Conservation (phyloP, 1,284 basidiomycete genomes). For the Heterobasidion annosum region DNA sequence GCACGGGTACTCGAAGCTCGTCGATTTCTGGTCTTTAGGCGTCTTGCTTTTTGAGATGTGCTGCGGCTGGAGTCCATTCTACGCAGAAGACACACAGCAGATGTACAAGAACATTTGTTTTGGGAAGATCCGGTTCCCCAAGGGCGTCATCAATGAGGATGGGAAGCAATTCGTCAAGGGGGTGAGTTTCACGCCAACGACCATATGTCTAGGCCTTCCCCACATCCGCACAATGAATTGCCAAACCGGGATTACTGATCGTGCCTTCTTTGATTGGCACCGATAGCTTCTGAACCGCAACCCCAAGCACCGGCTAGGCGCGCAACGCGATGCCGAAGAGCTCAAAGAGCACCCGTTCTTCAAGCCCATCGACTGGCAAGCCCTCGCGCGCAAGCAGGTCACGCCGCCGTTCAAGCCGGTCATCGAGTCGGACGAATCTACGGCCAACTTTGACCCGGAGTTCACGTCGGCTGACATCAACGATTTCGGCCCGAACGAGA, state of each 20-base stretch:
- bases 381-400: slow-evolving; percentile 82
- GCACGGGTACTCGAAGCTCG: slow-evolving; percentile 96
- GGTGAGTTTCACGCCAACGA: slow-evolving; percentile 38
- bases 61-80: slow-evolving; percentile 99
- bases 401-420: slow-evolving; percentile 97
- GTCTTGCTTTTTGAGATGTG: slow-evolving; percentile 97
- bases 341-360: slow-evolving; percentile 98
- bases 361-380: slow-evolving; percentile 83
- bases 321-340: slow-evolving; percentile 85
- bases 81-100: slow-evolving; percentile 98
- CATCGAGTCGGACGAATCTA: slow-evolving; percentile 97
- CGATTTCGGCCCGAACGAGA: slow-evolving; percentile 54
- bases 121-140: slow-evolving; percentile 98
- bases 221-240: neutral
- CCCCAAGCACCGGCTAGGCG: slow-evolving; percentile 93
- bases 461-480: slow-evolving; percentile 86
- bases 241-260: slow-evolving; percentile 8
- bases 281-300: slow-evolving; percentile 91
- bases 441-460: slow-evolving; percentile 97
- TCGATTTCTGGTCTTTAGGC: slow-evolving; percentile 98
- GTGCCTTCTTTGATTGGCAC: slow-evolving; percentile 5
- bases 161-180: slow-evolving; percentile 99
- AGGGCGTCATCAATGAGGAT: slow-evolving; percentile 94
- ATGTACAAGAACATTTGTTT: slow-evolving; percentile 99
- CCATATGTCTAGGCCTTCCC: neutral